phyloP scores from a whole-genome alignment of 2,329 filamentous ascomycete species.

The Fusarium sp. region DNA sequence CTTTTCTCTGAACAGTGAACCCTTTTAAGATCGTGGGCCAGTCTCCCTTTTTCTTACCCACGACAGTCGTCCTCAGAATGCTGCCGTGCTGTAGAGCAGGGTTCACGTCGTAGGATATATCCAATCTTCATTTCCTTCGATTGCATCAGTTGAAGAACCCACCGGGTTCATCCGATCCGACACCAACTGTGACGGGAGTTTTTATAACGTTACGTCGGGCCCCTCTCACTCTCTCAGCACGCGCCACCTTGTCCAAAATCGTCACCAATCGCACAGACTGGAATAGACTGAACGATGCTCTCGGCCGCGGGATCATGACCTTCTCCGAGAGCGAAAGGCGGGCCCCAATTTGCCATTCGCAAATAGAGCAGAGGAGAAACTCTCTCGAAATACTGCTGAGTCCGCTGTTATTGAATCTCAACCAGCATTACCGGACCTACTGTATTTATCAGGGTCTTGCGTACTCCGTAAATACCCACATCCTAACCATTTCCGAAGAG shows the following conservation, averaged over 20 bases:
- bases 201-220: conserved; percentile 18
- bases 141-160: conserved; percentile 21
- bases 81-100: background rate
- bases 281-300: conserved; percentile 16
- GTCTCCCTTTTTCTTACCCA: background rate
- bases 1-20: background rate
- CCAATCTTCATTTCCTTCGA: conserved; percentile 18
- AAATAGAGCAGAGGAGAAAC: background rate
- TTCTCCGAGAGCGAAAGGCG: conserved; percentile 18
- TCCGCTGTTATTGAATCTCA: conserved; percentile 2
- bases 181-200: conserved; percentile 10
- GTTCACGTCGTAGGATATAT: conserved; percentile 16
- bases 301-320: conserved; percentile 11
- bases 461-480: background rate
- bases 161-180: conserved; percentile 18
- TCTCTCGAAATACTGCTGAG: conserved; percentile 24
- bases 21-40: conserved; percentile 2
- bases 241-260: conserved; percentile 34
- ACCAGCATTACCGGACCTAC: background rate
- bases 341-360: conserved; percentile 1
- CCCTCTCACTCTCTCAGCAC: conserved; percentile 5
- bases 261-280: conserved; percentile 29
- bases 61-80: background rate
- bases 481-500: conserved; percentile 1
- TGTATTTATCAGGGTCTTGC: background rate